Conservation (phyloP, 2,329 filamentous ascomycete genomes). For the Monilinia vaccinii-corymbosi region DNA sequence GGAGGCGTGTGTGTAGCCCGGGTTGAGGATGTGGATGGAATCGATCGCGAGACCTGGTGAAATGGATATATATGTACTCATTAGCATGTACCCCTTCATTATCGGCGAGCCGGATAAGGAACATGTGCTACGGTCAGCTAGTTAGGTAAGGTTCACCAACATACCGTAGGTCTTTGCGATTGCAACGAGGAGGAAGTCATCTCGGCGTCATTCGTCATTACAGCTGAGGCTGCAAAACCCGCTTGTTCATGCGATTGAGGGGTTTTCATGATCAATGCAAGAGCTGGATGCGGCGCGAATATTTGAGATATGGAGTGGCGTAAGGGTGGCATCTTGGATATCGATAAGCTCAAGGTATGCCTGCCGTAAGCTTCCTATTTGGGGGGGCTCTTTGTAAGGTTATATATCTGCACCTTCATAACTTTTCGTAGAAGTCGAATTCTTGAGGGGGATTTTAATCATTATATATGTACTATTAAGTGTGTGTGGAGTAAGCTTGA, state of each 20-base stretch:
- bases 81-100: neutral
- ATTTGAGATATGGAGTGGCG: slow-evolving; percentile 18
- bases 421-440: no score
- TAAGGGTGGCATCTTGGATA: neutral
- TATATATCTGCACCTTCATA: no score
- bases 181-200: slow-evolving; percentile 7
- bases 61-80: neutral
- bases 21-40: neutral
- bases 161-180: slow-evolving; percentile 17
- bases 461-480: no score
- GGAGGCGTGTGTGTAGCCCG: slow-evolving; percentile 5
- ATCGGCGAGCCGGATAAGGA: neutral
- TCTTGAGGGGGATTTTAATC: neutral
- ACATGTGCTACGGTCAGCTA: no score
- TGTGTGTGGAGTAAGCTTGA: slow-evolving; percentile 11
- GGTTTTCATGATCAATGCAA: neutral
- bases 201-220: neutral
- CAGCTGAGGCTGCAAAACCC: neutral
- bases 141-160: neutral
- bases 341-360: no score
- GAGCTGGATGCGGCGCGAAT: slow-evolving; percentile 15
- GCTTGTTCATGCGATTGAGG: neutral
- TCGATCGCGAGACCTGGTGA: neutral
- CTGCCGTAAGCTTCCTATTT: neutral
- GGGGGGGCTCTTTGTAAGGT: neutral